Conservation (phyloP, 2,329 filamentous ascomycete species). For the Diplodia sapinea region DNA sequence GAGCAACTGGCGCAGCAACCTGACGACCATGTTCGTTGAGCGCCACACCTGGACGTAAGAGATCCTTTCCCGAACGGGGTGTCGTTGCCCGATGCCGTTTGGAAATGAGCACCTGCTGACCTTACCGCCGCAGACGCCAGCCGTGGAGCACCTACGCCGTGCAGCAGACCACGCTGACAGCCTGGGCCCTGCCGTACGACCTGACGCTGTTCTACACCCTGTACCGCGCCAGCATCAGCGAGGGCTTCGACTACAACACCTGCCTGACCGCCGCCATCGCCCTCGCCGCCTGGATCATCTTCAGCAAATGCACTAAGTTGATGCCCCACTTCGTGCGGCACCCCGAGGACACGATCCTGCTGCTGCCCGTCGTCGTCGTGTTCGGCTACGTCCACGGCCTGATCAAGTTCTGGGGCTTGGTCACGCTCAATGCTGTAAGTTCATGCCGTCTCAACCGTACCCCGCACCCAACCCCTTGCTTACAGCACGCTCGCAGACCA, state of each 20-base stretch:
- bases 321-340: slow-evolving; percentile 84
- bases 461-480: slow-evolving; percentile 27
- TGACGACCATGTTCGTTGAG: slow-evolving; percentile 85
- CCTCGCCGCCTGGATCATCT: slow-evolving; percentile 60
- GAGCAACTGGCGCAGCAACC: slow-evolving; percentile 97
- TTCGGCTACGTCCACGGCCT: slow-evolving; percentile 94
- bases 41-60: slow-evolving; percentile 86
- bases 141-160: slow-evolving; percentile 93
- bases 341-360: slow-evolving; percentile 74
- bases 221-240: slow-evolving; percentile 36
- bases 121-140: slow-evolving; percentile 68
- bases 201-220: slow-evolving; percentile 65
- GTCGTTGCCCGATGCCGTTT: slow-evolving; percentile 15
- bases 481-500: slow-evolving; percentile 66
- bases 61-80: slow-evolving; percentile 22
- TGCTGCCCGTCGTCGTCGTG: slow-evolving; percentile 81
- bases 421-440: slow-evolving; percentile 63
- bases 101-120: slow-evolving; percentile 26
- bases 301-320: slow-evolving; percentile 91
- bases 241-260: slow-evolving; percentile 1
- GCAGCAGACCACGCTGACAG: slow-evolving; percentile 89
- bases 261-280: slow-evolving; percentile 38
- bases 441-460: slow-evolving; percentile 21
- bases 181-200: slow-evolving; percentile 81
- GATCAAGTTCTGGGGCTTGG: slow-evolving; percentile 87